Conservation (phyloP, 1,139 yeast genomes). For the Yamadazyma spencermartinsiae region DNA sequence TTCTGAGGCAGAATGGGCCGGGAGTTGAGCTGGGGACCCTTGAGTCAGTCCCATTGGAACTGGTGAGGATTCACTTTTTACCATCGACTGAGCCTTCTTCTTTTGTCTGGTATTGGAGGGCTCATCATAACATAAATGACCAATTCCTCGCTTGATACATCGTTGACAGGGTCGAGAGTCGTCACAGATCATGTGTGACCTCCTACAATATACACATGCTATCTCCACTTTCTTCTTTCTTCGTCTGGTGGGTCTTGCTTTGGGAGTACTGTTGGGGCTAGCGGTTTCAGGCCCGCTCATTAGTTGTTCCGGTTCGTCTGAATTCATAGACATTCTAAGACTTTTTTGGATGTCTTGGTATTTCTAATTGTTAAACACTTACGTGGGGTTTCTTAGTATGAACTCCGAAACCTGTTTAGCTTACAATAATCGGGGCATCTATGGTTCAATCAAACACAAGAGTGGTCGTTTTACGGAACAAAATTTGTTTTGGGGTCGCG, state of each 20-base stretch:
- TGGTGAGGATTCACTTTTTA: constrained; percentile 12
- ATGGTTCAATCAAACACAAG: no score
- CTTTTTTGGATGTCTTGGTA: no score
- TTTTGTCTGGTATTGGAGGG: constrained; percentile 49
- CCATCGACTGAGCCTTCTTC: constrained; percentile 38
- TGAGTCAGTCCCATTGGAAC: constrained; percentile 3
- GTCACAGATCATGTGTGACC: constrained; percentile 96
- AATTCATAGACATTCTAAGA: background rate
- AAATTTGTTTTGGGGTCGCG: no score
- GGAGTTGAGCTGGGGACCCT: constrained; percentile 4
- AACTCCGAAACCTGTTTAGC: no score
- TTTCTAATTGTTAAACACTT: no score
- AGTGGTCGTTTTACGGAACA: no score
- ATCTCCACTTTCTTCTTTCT: constrained; percentile 58
- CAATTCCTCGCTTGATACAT: constrained; percentile 84
- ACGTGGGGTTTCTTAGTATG: no score
- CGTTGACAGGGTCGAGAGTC: constrained; percentile 82
- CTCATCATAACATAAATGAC: constrained; percentile 86
- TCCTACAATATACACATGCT: constrained; percentile 89
- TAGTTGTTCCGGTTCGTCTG: background rate
- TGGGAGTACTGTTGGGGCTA: background rate
- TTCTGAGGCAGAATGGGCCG: background rate
- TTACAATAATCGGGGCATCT: no score
- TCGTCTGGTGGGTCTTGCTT: constrained; percentile 21
- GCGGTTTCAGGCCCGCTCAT: background rate